Evolutionary conservation across 768 basidiomycete genomes (phyloP).

Genomic region (Pulveroboletus sp.): DNA sequence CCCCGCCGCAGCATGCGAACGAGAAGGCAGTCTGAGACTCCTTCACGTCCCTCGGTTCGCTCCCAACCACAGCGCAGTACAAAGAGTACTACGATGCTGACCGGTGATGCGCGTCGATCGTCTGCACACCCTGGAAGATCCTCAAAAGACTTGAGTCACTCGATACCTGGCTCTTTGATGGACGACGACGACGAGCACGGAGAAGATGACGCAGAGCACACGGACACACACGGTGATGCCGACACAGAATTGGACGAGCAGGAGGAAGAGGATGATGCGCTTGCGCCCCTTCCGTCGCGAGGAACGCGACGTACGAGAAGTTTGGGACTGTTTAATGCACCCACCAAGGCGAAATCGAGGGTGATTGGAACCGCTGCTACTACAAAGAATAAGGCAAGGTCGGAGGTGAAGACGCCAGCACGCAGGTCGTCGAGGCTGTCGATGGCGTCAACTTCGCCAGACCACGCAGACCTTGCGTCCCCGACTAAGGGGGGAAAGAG

Average conservation of each 20-base stretch:
- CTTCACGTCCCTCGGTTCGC: constrained; percentile 8
- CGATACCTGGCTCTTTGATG: constrained; percentile 44
- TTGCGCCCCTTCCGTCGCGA: constrained; percentile 32
- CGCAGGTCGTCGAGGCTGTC: constrained; percentile 42
- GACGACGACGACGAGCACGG: constrained; percentile 34
- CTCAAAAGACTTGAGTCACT: constrained; percentile 21
- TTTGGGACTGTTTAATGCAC: constrained; percentile 10
- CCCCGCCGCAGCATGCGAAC: constrained; percentile 15
- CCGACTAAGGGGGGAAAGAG: constrained; percentile 27
- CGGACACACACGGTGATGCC: constrained; percentile 17
- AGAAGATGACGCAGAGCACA: constrained; percentile 23
- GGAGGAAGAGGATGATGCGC: constrained; percentile 33
- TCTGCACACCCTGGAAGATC: constrained; percentile 4
- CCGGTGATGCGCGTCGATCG: not conserved
- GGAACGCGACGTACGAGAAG: constrained; percentile 20
- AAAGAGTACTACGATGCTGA: not conserved
- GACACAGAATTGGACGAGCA: constrained; percentile 26
- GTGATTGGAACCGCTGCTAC: not conserved
- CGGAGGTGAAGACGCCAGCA: constrained; percentile 25
- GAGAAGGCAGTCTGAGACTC: constrained; percentile 10
- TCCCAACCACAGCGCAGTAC: constrained; percentile 10
- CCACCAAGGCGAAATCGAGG: constrained; percentile 10
- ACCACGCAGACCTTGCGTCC: constrained; percentile 21
- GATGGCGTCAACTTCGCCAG: constrained; percentile 33
- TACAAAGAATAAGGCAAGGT: constrained; percentile 18